phyloP scores from a whole-genome alignment of 2,329 filamentous ascomycete genomes.

The Aureobasidium sp. region DNA sequence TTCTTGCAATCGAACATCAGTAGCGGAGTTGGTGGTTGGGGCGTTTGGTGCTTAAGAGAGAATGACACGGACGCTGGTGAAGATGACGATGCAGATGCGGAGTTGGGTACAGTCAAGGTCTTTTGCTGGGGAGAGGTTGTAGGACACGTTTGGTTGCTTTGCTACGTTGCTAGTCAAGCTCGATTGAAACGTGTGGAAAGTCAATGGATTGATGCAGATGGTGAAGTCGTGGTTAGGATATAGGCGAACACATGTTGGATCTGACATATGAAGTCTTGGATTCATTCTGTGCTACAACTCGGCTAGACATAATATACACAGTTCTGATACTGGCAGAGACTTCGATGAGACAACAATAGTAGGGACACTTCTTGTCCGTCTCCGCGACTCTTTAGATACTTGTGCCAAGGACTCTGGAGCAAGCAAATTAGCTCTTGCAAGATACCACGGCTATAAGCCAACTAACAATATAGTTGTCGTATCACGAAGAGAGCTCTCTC shows the following conservation, averaged over 20 bases:
- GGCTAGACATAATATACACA: too few relatives aligned
- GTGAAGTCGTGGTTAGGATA: conserved; percentile 49
- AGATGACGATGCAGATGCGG: background rate
- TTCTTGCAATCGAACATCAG: conserved; percentile 55
- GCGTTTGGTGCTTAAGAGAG: conserved; percentile 49
- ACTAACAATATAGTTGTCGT: too few relatives aligned
- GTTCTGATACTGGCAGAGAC: too few relatives aligned
- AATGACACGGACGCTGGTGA: background rate
- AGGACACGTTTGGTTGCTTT: conserved; percentile 64
- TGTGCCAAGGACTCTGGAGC: background rate
- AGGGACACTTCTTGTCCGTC: background rate
- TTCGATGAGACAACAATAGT: too few relatives aligned
- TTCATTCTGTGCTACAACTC: background rate
- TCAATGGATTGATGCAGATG: conserved; percentile 61
- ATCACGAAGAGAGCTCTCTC: background rate
- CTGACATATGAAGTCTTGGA: background rate
- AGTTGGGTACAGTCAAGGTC: conserved; percentile 48
- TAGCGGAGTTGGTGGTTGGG: conserved; percentile 59
- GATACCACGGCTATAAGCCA: too few relatives aligned
- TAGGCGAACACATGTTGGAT: background rate
- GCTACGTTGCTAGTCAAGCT: conserved; percentile 65
- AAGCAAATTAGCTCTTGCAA: too few relatives aligned
- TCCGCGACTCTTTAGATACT: background rate
- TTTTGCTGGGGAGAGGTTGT: conserved; percentile 74
- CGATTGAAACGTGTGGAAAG: conserved; percentile 52